Percentiles rank a stretch among this genome's conserved stretches.
Evolutionary conservation across 805 yeast genomes (phyloP).

Genomic region (Candida silvatica): DNA sequence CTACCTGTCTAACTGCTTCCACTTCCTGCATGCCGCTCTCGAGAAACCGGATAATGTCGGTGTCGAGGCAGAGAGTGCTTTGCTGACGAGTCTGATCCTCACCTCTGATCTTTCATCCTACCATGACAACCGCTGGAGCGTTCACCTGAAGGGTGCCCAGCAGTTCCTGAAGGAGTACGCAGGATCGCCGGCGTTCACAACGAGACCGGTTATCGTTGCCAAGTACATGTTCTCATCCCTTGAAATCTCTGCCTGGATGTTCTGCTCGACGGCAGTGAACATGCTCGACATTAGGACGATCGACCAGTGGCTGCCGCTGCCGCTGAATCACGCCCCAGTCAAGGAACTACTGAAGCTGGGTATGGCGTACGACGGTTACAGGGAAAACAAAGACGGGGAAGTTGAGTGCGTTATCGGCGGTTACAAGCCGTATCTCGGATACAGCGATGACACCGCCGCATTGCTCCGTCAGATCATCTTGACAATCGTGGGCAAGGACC

Average conservation of each 20-base stretch:
- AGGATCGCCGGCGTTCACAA: conserved; percentile 3
- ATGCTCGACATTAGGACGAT: conserved; percentile 32
- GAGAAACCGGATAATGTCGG: conserved; percentile 25
- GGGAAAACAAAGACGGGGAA: conserved; percentile 1
- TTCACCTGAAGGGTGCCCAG: conserved; percentile 58
- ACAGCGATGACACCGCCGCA: conserved; percentile 18
- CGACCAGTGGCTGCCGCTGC: conserved; percentile 22
- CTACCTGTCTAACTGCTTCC: conserved; percentile 57
- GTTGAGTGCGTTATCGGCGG: conserved; percentile 9
- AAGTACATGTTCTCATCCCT: conserved; percentile 32
- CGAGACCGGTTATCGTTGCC: conserved; percentile 12
- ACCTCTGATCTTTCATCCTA: conserved; percentile 53
- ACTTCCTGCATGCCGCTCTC: conserved; percentile 40
- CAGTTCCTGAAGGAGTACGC: conserved; percentile 42
- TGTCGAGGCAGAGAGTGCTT: conserved; percentile 53
- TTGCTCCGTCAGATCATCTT: conserved; percentile 16
- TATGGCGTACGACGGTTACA: conserved; percentile 16
- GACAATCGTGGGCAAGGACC: conserved; percentile 3
- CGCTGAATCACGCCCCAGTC: conserved; percentile 18
- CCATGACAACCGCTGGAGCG: conserved; percentile 47
- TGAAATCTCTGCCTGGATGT: conserved; percentile 48
- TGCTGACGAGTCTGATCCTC: conserved; percentile 54
- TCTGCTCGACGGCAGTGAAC: conserved; percentile 36
- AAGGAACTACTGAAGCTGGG: conserved; percentile 17
- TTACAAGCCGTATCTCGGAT: conserved; percentile 21